Evolutionary conservation across 2,329 filamentous ascomycete genomes (phyloP), one percentile per base, ranked within the genome.

Genomic region (Aspergillaceae sp.): DNA sequence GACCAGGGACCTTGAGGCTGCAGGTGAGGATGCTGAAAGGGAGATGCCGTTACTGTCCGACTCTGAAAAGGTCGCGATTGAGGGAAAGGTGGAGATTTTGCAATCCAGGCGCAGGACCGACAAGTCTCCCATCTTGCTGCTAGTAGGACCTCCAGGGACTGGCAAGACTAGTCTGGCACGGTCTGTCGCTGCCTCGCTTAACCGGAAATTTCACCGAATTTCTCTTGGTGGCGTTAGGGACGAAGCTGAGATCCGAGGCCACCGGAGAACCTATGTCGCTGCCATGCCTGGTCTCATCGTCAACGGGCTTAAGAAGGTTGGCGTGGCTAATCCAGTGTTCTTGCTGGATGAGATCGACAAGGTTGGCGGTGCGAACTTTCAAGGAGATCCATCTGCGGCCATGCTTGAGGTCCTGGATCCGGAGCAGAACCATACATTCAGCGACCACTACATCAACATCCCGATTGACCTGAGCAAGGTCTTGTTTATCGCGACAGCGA

Each of bases 211-310:
- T 66, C 91, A 98, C 67, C 83, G 92, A 40, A 96, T 98, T 57
- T 97, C 92, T 3, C 82, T 98, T 3, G 92, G 92, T 50, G 92
- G 92, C 56, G 91, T 98, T 3, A 78, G 92, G 45, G 92, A 98
- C 59, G 92, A 98, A 66, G 92, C 92, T 10, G 92, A 98, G 70
- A 97, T 98, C 49, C 81, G 92, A 49, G 92, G 92, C 7, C 92
- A 98, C 67, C 80, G 92, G 46, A 79, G 92, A 56, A 98, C 92
- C 0, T 98, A 98, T 62, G 92, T 98, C 48, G 92, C 92, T 26
- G 92, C 92, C n/a, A 96, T 98, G 91, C 92, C 92, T 7, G 92
- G 92, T 45, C 75, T 97, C 46, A 86, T 98, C 48, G 90, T 97
- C 29, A 90, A 89, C 63, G 92, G 91, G 0, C 66, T 98, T 46